Evolutionary conservation across 2,329 filamentous ascomycete species (phyloP).

Genomic region (Epichloe gansuensis): DNA sequence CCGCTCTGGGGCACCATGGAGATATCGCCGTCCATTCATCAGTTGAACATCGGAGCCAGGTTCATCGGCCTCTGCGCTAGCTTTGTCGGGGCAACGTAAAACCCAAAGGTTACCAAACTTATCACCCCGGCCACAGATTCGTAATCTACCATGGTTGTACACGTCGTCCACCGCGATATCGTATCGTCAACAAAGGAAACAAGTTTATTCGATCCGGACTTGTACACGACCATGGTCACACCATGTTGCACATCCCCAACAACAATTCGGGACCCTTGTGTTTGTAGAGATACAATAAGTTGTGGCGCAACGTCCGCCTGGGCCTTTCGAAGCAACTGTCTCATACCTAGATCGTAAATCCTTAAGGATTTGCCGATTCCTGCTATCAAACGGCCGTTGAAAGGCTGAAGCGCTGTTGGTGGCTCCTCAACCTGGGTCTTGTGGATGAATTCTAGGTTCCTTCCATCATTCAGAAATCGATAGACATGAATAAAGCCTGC

Average conservation of each 20-base stretch:
- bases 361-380: conserved; percentile 73
- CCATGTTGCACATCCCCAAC: conserved; percentile 89
- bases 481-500: conserved; percentile 88
- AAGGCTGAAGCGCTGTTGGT: conserved; percentile 74
- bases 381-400: conserved; percentile 81
- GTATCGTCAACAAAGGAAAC: conserved; percentile 91
- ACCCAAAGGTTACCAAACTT: conserved; percentile 97
- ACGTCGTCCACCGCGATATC: conserved; percentile 80
- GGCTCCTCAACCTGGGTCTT: conserved; percentile 88
- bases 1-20: conserved; percentile 78
- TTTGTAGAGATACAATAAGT: conserved; percentile 74
- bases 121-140: conserved; percentile 91
- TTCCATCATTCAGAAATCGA: conserved; percentile 75
- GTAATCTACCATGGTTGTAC: conserved; percentile 90
- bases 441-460: conserved; percentile 87
- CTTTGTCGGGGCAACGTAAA: conserved; percentile 73
- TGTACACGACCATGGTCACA: conserved; percentile 86
- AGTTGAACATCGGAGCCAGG: conserved; percentile 82
- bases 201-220: conserved; percentile 77
- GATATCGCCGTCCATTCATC: conserved; percentile 78
- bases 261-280: conserved; percentile 80
- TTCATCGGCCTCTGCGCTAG: conserved; percentile 82
- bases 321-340: conserved; percentile 81
- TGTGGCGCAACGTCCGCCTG: conserved; percentile 69
- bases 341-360: conserved; percentile 87